Evolutionary conservation across 2,329 filamentous ascomycete species (phyloP), one percentile per base, ranked within the genome.

Genomic region (Peltaster fructicola): DNA sequence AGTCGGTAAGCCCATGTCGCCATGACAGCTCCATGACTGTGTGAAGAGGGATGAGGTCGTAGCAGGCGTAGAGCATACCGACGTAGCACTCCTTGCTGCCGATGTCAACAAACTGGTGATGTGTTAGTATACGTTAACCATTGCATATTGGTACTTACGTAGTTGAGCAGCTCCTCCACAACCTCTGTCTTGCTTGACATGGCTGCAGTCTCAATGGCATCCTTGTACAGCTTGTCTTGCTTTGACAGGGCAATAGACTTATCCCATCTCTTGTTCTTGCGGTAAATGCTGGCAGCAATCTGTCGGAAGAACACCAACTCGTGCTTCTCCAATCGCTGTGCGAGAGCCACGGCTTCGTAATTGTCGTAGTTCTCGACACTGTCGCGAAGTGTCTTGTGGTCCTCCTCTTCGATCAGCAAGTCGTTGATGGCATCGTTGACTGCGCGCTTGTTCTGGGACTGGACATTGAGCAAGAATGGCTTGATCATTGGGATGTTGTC

Each of bases 181-280:
- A 95, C 77, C 15, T 93, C 84, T 8, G 65, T 50, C 67, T 95
- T 95, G 48, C 67, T 65, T 25, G 85, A 95, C 28, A 93, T 78
- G 14, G 88, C 88, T 15, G 90, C 71, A 8, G 88, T 98, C 65
- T 98, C 88, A 35, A 98, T 95, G 14, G 90, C 88, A 57, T 98
- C 88, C 65, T 93, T 95, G 74, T 88, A 98, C 9, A 98, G 64
- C 68, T 93, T 95, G 62, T 98, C 88, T 53, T 98, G 85, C 66
- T 98, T 98, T 9, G 85, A 95, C 22, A 98, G 63, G 16, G 81
- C 71, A 52, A 98, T 98, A 4, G 84, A 93, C 61, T 95, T 95
- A 61, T 95, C 85, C 90, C 90, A 98, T 36, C 88, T 72, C 75
- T 95, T 95, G 65, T 92, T 95, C 68, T 95, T 98, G 52, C 90